A percentile compares a stretch with the other conserved stretches of the same genome.
These are phyloP conservation scores for Coemansia furcata DNA, from an alignment of 192 early-diverging fungal genomes.

Conservation along the genomic window DNA sequence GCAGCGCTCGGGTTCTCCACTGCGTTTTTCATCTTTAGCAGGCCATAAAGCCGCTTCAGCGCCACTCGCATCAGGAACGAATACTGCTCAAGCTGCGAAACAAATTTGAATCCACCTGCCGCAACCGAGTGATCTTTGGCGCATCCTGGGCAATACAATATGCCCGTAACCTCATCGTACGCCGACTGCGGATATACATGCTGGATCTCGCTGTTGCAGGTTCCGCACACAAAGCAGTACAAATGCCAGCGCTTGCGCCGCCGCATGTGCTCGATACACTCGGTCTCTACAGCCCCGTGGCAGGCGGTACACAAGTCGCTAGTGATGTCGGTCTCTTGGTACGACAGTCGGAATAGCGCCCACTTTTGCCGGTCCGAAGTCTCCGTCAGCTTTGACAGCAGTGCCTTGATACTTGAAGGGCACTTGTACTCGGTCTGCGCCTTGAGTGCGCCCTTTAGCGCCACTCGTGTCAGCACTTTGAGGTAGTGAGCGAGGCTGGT, in stretches of 20 bases:
- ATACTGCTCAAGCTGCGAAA: slow-evolving; percentile 90
- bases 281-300: slow-evolving; percentile 78
- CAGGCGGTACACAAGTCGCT: slow-evolving; percentile 83
- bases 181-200: slow-evolving; percentile 57
- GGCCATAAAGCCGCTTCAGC: slow-evolving; percentile 73
- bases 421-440: slow-evolving; percentile 54
- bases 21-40: slow-evolving; percentile 64
- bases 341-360: slow-evolving; percentile 41
- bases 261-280: slow-evolving; percentile 67
- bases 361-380: slow-evolving; percentile 58
- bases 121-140: slow-evolving; percentile 42
- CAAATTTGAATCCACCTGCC: slow-evolving; percentile 60
- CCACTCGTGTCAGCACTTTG: slow-evolving; percentile 87
- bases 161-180: slow-evolving; percentile 46
- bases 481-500: slow-evolving; percentile 90
- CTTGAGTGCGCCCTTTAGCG: slow-evolving; percentile 82
- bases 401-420: slow-evolving; percentile 53
- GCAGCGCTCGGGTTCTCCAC: slow-evolving; percentile 35
- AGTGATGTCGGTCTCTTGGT: slow-evolving; percentile 61
- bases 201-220: slow-evolving; percentile 58
- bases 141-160: slow-evolving; percentile 58
- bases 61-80: slow-evolving; percentile 82
- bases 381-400: slow-evolving; percentile 78
- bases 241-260: slow-evolving; percentile 74
- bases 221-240: slow-evolving; percentile 77